These are phyloP conservation scores for Leccinum fibrillosum DNA, from an alignment of 768 basidiomycete genomes.

Conservation along the genomic window DNA sequence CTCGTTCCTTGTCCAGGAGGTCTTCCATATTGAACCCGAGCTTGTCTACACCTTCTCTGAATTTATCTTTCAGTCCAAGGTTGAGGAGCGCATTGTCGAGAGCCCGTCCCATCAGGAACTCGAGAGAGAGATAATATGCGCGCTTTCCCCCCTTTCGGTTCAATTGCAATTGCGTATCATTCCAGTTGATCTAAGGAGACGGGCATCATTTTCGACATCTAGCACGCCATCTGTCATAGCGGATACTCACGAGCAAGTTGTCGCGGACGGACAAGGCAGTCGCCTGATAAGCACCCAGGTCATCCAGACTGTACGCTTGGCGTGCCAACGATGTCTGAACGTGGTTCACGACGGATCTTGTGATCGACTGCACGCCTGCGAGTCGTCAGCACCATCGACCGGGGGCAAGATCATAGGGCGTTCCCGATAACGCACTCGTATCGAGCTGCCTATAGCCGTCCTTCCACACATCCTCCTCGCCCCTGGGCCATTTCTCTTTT, in stretches of 20 bases:
- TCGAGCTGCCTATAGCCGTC: conserved; percentile 54
- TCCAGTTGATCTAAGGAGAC: conserved; percentile 69
- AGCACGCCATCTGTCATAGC: not conserved
- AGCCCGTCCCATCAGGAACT: conserved; percentile 85
- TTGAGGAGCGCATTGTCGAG: conserved; percentile 85
- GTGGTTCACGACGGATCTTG: conserved; percentile 75
- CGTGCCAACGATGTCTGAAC: conserved; percentile 89
- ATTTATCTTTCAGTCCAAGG: conserved; percentile 77
- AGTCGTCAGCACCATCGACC: conserved; percentile 1
- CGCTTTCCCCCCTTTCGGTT: conserved; percentile 84
- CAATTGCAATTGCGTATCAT: conserved; percentile 71
- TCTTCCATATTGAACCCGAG: conserved; percentile 93
- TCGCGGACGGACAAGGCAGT: conserved; percentile 86
- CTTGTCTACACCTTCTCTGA: conserved; percentile 58
- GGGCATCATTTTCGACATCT: not conserved
- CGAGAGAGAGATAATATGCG: conserved; percentile 94
- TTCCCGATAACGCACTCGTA: conserved; percentile 39
- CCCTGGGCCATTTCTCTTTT: conserved; percentile 82
- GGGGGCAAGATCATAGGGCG: conserved; percentile 3
- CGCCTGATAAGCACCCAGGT: conserved; percentile 89
- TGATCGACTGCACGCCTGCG: conserved; percentile 58
- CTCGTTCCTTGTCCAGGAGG: conserved; percentile 82
- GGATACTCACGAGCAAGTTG: conserved; percentile 65
- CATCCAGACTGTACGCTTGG: conserved; percentile 85
- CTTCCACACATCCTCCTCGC: conserved; percentile 76